Evolutionary conservation across 2,329 filamentous ascomycete species (phyloP).

Genomic region (Acarospora socialis): DNA sequence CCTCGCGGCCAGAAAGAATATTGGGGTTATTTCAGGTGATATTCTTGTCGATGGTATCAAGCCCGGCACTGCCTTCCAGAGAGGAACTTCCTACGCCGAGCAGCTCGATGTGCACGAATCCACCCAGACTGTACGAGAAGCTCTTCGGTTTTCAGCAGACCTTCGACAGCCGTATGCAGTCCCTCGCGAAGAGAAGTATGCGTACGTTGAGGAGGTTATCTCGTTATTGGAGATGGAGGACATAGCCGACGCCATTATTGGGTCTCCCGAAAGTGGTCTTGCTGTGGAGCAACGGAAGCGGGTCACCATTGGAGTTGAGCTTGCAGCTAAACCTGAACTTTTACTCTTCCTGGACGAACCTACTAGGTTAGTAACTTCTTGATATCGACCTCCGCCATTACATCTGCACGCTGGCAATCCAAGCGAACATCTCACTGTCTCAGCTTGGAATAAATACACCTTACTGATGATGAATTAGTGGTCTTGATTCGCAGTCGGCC

Average conservation of each 20-base stretch:
- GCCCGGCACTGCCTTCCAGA: slow-evolving; percentile 46
- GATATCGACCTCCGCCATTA: slow-evolving; percentile 27
- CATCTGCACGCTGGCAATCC: too few species aligned
- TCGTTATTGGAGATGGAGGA: slow-evolving; percentile 51
- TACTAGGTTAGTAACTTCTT: slow-evolving; percentile 16
- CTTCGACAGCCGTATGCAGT: slow-evolving; percentile 47
- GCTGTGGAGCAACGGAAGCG: slow-evolving; percentile 37
- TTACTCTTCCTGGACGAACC: slow-evolving; percentile 51
- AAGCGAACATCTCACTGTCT: too few species aligned
- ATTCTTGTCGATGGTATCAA: slow-evolving; percentile 46
- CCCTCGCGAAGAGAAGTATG: slow-evolving; percentile 45
- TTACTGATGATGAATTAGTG: too few species aligned
- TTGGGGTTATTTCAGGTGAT: slow-evolving; percentile 49
- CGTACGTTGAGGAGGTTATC: slow-evolving; percentile 52
- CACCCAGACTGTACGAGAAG: slow-evolving; percentile 49
- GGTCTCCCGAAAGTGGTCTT: slow-evolving; percentile 34
- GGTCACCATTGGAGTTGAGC: slow-evolving; percentile 25
- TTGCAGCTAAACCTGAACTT: slow-evolving; percentile 32
- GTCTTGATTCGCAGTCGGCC: slow-evolving; percentile 43
- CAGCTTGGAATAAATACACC: too few species aligned
- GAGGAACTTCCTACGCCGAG: slow-evolving; percentile 50
- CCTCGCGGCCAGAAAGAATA: slow-evolving; percentile 49
- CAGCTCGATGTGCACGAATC: slow-evolving; percentile 51
- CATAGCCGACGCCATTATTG: slow-evolving; percentile 52
- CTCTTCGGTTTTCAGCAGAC: slow-evolving; percentile 50